Evolutionary conservation across 2,329 filamentous ascomycete species (phyloP).

Genomic region (Hypomyces perniciosus): DNA sequence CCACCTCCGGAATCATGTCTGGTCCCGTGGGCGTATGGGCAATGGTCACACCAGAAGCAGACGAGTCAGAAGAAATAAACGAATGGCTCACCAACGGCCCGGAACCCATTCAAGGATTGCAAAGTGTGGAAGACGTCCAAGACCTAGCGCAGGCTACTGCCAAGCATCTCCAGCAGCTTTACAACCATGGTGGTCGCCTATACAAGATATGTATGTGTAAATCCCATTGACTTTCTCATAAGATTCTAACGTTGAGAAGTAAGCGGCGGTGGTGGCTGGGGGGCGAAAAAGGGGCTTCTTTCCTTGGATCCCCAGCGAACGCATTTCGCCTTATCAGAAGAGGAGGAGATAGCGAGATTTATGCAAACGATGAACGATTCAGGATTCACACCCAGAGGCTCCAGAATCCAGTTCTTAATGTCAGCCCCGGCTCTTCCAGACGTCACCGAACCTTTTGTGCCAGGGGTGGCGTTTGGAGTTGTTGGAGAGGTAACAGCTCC

Average conservation of each 20-base stretch:
- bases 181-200: slow-evolving; percentile 39
- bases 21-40: slow-evolving; percentile 65
- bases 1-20: slow-evolving; percentile 19
- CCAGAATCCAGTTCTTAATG: slow-evolving; percentile 61
- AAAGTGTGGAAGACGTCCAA: slow-evolving; percentile 7
- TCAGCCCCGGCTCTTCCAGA: slow-evolving; percentile 25
- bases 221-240: not conserved
- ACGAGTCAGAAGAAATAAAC: not conserved
- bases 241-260: slow-evolving; percentile 35
- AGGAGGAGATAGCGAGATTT: slow-evolving; percentile 49
- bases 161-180: slow-evolving; percentile 26
- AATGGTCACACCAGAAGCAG: slow-evolving; percentile 49
- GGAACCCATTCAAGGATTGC: slow-evolving; percentile 7
- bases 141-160: slow-evolving; percentile 21
- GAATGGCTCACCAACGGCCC: slow-evolving; percentile 13
- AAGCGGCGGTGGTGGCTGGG: slow-evolving; percentile 82
- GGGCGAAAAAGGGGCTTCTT: slow-evolving; percentile 69
- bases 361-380: slow-evolving; percentile 41
- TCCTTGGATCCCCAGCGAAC: slow-evolving; percentile 67
- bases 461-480: slow-evolving; percentile 29
- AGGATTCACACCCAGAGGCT: slow-evolving; percentile 56
- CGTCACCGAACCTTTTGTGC: slow-evolving; percentile 14
- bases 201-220: slow-evolving; percentile 32
- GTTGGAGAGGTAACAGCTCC: slow-evolving; percentile 16
- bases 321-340: slow-evolving; percentile 39